phyloP scores from a whole-genome alignment of 441 rosid species.

The Capsella rubella region DNA sequence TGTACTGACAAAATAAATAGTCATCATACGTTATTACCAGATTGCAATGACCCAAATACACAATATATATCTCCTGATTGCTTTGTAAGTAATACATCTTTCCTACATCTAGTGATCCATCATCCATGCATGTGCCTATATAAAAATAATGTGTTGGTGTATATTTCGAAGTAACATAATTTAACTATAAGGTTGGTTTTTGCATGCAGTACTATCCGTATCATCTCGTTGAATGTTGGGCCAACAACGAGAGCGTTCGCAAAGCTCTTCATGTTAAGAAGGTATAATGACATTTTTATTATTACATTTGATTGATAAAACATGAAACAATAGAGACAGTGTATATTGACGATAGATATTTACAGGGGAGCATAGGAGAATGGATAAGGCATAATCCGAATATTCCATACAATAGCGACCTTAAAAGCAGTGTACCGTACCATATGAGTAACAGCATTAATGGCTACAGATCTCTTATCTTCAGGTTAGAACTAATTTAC shows the following conservation, averaged over 20 bases:
- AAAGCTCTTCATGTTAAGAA: slow-evolving; percentile 50
- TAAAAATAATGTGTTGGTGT: no score
- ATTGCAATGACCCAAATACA: slow-evolving; percentile 15
- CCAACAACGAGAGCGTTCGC: slow-evolving; percentile 55
- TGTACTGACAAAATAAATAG: slow-evolving; percentile 23
- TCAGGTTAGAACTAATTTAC: slow-evolving; percentile 58
- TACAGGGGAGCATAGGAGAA: slow-evolving; percentile 2
- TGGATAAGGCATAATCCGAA: slow-evolving; percentile 1
- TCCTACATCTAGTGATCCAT: no score
- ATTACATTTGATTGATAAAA: neutral
- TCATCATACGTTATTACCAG: slow-evolving; percentile 5
- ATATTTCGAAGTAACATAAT: no score
- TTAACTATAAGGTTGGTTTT: neutral
- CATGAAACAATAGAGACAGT: neutral
- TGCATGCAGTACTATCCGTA: slow-evolving; percentile 48
- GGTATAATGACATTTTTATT: neutral
- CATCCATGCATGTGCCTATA: no score
- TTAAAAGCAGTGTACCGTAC: slow-evolving; percentile 32
- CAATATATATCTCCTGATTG: slow-evolving; percentile 35
- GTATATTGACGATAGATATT: neutral
- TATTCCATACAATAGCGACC: neutral
- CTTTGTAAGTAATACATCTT: slow-evolving; percentile 19
- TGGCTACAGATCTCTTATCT: slow-evolving; percentile 63
- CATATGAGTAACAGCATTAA: slow-evolving; percentile 30
- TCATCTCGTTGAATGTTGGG: slow-evolving; percentile 53